Percentiles rank a stretch among this genome's conserved stretches.
phyloP scores from a whole-genome alignment of 345 rosid genomes.

The Triadica sebifera region DNA sequence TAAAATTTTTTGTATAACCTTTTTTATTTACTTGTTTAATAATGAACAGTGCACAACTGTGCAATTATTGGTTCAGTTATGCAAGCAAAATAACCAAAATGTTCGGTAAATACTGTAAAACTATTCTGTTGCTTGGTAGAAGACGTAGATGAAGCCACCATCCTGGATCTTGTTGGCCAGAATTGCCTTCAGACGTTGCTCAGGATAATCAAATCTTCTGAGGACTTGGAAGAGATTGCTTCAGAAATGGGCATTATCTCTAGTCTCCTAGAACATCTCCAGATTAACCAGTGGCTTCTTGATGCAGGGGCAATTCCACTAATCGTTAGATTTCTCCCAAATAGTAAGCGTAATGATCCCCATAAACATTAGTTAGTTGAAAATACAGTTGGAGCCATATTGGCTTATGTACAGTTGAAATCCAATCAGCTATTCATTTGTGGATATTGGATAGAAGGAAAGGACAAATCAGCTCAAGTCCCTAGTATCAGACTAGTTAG shows the following conservation, averaged over 20 bases:
- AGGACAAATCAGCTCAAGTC: background rate
- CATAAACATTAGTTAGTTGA: conserved; percentile 35
- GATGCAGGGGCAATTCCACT: conserved; percentile 42
- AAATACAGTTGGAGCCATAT: conserved; percentile 51
- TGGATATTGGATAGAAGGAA: too few relatives aligned
- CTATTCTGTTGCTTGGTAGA: conserved; percentile 51
- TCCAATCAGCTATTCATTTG: background rate
- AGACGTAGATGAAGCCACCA: conserved; percentile 44
- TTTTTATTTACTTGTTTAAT: conserved; percentile 22
- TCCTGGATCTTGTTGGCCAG: conserved; percentile 46
- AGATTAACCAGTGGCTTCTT: conserved; percentile 52
- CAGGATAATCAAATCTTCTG: conserved; percentile 43
- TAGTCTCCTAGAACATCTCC: conserved; percentile 49
- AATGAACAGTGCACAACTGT: conserved; percentile 48
- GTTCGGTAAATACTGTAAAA: conserved; percentile 64
- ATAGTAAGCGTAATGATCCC: conserved; percentile 34
- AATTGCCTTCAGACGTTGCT: conserved; percentile 45
- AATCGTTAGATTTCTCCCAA: conserved; percentile 24
- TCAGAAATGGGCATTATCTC: conserved; percentile 53
- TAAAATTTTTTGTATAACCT: background rate
- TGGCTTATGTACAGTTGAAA: conserved; percentile 33
- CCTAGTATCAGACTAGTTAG: background rate
- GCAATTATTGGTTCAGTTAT: conserved; percentile 51
- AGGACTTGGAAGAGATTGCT: conserved; percentile 45
- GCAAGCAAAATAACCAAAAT: conserved; percentile 34